Percentiles rank a stretch among this genome's conserved stretches.
These are phyloP conservation scores for Phaeosphaeria sp. DNA, from an alignment of 2,329 filamentous ascomycete species.

Conservation along the genomic window DNA sequence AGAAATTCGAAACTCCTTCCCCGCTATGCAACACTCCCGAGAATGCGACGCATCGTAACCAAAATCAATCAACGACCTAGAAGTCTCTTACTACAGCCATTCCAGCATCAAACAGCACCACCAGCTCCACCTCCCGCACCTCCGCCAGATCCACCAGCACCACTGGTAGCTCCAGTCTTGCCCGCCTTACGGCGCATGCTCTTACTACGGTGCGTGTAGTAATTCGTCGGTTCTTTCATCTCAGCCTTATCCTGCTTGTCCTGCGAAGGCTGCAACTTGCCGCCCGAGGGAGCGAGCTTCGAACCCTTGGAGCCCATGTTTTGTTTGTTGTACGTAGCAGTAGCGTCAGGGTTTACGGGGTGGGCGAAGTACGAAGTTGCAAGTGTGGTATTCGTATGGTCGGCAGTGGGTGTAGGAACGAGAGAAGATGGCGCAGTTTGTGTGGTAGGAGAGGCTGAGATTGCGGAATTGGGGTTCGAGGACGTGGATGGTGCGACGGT, in stretches of 20 bases:
- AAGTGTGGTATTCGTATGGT: neutral
- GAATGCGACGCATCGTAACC: neutral
- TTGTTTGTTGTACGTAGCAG: slow-evolving; percentile 1
- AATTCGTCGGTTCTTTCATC: slow-evolving; percentile 44
- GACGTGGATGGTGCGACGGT: neutral
- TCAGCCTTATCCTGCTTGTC: slow-evolving; percentile 39
- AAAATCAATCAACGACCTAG: neutral
- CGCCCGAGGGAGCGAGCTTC: slow-evolving; percentile 24
- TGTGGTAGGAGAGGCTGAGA: neutral
- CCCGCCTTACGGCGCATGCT: slow-evolving; percentile 42
- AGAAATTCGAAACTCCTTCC: neutral
- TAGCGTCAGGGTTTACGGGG: neutral
- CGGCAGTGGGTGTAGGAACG: neutral
- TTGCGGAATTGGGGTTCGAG: slow-evolving; percentile 2
- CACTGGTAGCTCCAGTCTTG: slow-evolving; percentile 17
- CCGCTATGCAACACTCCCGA: neutral
- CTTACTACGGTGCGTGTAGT: slow-evolving; percentile 42
- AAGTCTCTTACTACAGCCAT: neutral
- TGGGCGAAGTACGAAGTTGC: neutral
- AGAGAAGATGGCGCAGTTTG: neutral
- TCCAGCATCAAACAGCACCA: slow-evolving; percentile 5
- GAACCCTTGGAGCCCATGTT: slow-evolving; percentile 40
- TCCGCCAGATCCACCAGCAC: slow-evolving; percentile 16
- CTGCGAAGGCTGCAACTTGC: slow-evolving; percentile 33
- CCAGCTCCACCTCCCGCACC: slow-evolving; percentile 15